Conservation (phyloP, 2,329 filamentous ascomycete species). For the Stagonosporopsis chrysanthemi region DNA sequence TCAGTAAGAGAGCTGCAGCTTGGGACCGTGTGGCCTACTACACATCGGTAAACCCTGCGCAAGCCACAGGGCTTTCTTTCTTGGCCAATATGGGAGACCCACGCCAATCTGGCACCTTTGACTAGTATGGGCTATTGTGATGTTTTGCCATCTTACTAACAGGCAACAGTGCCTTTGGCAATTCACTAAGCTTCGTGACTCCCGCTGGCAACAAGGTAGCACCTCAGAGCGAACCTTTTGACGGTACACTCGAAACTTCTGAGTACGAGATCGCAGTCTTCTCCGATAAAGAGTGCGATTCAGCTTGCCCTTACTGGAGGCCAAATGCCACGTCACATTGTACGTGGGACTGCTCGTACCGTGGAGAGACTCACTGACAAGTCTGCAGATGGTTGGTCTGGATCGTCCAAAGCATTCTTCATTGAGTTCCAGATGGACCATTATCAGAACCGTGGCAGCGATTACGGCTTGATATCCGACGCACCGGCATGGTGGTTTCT, state of each 20-base stretch:
- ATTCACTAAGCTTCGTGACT: conserved; percentile 64
- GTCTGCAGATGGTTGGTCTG: conserved; percentile 70
- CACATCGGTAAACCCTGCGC: conserved; percentile 49
- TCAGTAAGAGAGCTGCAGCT: conserved; percentile 21
- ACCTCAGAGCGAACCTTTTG: conserved; percentile 58
- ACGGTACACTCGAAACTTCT: conserved; percentile 51
- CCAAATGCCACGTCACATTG: conserved; percentile 60
- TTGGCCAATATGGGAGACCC: conserved; percentile 65
- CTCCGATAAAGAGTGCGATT: conserved; percentile 54
- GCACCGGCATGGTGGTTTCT: conserved; percentile 80
- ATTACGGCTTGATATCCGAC: conserved; percentile 60
- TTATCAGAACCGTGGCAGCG: conserved; percentile 40
- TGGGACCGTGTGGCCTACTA: conserved; percentile 60
- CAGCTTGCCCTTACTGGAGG: conserved; percentile 58
- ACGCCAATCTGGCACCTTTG: conserved; percentile 62
- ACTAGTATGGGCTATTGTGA: conserved; percentile 48
- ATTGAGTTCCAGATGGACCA: conserved; percentile 74
- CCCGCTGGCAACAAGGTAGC: conserved; percentile 57
- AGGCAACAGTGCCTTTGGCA: conserved; percentile 57
- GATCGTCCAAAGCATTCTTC: conserved; percentile 75
- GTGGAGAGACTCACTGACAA: neutral
- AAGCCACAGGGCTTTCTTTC: conserved; percentile 63
- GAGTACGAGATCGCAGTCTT: conserved; percentile 47
- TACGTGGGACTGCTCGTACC: conserved; percentile 36
- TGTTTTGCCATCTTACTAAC: conserved; percentile 8